A percentile compares a stretch with the other conserved stretches of the same genome.
phyloP scores from a whole-genome alignment of 306 rosid species.

The Comarum palustre region DNA sequence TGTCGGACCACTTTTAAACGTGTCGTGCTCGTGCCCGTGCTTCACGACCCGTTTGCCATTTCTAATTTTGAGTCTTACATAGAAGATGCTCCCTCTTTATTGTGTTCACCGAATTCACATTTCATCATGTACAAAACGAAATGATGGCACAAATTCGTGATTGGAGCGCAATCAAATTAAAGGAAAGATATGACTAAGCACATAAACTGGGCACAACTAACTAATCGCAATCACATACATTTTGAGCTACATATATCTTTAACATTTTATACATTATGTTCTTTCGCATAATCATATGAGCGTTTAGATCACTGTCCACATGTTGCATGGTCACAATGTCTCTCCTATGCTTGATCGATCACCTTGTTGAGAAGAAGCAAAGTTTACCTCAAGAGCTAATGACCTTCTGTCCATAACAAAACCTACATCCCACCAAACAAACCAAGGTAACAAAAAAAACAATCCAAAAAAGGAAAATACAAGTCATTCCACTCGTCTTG shows the following conservation, averaged over 20 bases:
- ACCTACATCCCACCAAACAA: conserved; percentile 28
- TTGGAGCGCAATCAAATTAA: not conserved
- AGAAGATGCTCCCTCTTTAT: not conserved
- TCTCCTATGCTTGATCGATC: not conserved
- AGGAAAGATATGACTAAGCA: not conserved
- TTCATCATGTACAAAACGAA: not conserved
- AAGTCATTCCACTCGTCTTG: not conserved
- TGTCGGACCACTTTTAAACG: no score
- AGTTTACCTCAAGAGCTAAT: conserved; percentile 28
- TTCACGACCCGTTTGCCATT: no score
- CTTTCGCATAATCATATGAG: not conserved
- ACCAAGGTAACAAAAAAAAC: not conserved
- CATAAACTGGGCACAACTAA: not conserved
- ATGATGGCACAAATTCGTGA: not conserved
- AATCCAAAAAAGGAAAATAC: not conserved
- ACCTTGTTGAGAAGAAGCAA: conserved; percentile 15
- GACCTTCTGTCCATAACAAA: conserved; percentile 31
- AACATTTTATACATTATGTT: not conserved
- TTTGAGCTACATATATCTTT: not conserved
- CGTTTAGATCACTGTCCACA: not conserved
- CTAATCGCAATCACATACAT: no score
- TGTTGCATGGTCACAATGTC: not conserved
- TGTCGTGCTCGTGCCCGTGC: no score
- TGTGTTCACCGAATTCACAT: not conserved
- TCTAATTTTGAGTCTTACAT: not conserved